Evolutionary conservation across 1,284 basidiomycete species (phyloP).

Genomic region (Fomes fomentarius): DNA sequence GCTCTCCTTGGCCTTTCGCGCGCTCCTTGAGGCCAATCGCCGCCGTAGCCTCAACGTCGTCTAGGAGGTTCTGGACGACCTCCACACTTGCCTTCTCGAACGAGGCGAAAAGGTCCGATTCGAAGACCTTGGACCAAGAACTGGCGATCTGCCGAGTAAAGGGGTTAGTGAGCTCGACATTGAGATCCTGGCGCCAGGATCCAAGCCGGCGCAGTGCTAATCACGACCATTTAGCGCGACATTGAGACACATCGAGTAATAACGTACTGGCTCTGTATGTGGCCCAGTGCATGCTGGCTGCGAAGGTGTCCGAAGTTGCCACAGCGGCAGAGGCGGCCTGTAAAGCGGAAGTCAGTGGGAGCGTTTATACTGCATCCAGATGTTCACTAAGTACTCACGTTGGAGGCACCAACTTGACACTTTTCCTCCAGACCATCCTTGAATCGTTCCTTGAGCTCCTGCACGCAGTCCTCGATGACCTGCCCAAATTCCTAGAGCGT

Average conservation of each 20-base stretch:
- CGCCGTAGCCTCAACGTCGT: conserved; percentile 54
- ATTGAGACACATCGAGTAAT: background rate
- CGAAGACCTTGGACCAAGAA: conserved; percentile 62
- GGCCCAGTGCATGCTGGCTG: conserved; percentile 58
- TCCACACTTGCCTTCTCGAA: conserved; percentile 45
- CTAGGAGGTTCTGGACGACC: conserved; percentile 46
- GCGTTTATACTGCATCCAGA: no score
- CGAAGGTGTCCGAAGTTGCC: conserved; percentile 51
- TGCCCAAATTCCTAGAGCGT: conserved; percentile 47
- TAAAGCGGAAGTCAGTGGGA: background rate
- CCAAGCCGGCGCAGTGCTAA: conserved; percentile 59
- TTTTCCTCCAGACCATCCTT: conserved; percentile 60
- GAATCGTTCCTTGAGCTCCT: conserved; percentile 51
- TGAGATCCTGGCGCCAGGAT: conserved; percentile 57
- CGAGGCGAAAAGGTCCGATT: conserved; percentile 56
- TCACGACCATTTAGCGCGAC: background rate
- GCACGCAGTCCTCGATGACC: conserved; percentile 46
- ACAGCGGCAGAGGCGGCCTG: conserved; percentile 54
- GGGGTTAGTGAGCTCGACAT: conserved; percentile 57
- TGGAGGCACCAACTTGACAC: conserved; percentile 51
- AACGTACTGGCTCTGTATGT: conserved; percentile 58
- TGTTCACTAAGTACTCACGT: conserved; percentile 42
- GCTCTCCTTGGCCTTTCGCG: conserved; percentile 50
- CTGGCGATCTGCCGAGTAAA: conserved; percentile 62
- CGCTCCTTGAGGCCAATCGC: conserved; percentile 55